Evolutionary conservation across 768 basidiomycete genomes (phyloP), one percentile per base, ranked within the genome.

Genomic region (Lactarius vividus): DNA sequence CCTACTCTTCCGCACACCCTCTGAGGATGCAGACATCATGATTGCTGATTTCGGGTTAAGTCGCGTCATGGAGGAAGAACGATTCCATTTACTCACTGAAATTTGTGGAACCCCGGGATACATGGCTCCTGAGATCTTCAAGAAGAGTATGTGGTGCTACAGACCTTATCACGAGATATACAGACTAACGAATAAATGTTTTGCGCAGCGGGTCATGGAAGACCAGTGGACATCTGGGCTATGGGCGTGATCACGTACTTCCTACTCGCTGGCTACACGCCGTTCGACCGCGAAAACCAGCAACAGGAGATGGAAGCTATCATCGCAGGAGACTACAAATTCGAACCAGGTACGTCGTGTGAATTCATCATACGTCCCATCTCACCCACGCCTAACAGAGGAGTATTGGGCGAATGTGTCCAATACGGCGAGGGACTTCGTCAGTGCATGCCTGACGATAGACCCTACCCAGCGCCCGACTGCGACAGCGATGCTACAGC

Each of bases 231-330:
- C 72, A 79, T 96, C 62, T 96, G 94, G 96, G 95, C 96, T 1
- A 96, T 98, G 86, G 96, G 96, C 44, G 96, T 99, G 57, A 96
- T 99, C 76, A 92, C 96, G 15, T 98, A 98, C 79, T 97, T 97
- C 88, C 80, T 98, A 4, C 88, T 98, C 31, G 88, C 88, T 59
- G 90, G 92, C 2, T 96, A 98, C 80, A 99, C 97, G 6, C 97
- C 97, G 1, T 99, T 99, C 74, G 96, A 98, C 75, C 87, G 94
- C 29, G 96, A 98, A 65, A 87, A 84, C 2, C 90, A 90, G 72
- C 85, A 85, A 72, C 85, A 87, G 69, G 96, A 98, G 79, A 96
- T 95, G 89, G 88, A 96, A 73, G 96, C 96, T 39, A 98, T 98
- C 80, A 87, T 95, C 57, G 84, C 85, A 0, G 95, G 94, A 8